Base-by-base conservation (phyloP, 2,329 filamentous ascomycete species). In the Elsinoe arachidis region DNA sequence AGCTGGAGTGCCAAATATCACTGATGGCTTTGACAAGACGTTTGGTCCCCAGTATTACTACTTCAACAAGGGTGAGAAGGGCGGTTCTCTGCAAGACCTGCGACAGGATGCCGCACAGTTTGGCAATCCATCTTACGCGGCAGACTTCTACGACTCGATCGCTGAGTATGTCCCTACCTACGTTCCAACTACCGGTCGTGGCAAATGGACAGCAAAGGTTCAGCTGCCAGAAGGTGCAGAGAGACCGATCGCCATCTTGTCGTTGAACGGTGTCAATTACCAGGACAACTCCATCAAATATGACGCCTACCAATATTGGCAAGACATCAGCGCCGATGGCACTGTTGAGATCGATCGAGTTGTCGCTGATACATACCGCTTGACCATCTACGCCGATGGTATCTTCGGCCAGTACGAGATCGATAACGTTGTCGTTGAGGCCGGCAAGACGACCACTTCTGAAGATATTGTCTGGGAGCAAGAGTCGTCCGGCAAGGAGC, bases 31-130 rank as follows among this genome's bases (percentile, higher is more conserved):
- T 61, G 82, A 85, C 63, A 75, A 82, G 2, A 85, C 83, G 0
- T 85, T 85, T 63, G 83, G 83, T 1, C 83, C 82, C 5, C 78
- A 80, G 66, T 84, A 78, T 63, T 85, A 79, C 63, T 74, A 84
- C 64, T 86, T 85, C 72, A 86, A 85, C 67, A 76, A 76, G 54
- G 80, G 79, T 10, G 69, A 73, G 1, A 68, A 72, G 0, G 74
- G 74, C 6, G 72, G 74, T 1, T 68, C 73, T 3, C 70, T 82
- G 44, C 66, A 77, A 17, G 71, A 72, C 1, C 74, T 83, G 2
- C 74, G 79, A 19, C 69, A 72, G 10, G 83, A 86, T 56, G 83
- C 83, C 1, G 70, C 73, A 15, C 69, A 75, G 59, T 77, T 76
- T 59, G 78, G 77, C 7, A 70, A 74, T 37, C 76, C 78, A 0